Evolutionary conservation across 2,329 filamentous ascomycete genomes (phyloP).

Genomic region (Aspergillus hortae): DNA sequence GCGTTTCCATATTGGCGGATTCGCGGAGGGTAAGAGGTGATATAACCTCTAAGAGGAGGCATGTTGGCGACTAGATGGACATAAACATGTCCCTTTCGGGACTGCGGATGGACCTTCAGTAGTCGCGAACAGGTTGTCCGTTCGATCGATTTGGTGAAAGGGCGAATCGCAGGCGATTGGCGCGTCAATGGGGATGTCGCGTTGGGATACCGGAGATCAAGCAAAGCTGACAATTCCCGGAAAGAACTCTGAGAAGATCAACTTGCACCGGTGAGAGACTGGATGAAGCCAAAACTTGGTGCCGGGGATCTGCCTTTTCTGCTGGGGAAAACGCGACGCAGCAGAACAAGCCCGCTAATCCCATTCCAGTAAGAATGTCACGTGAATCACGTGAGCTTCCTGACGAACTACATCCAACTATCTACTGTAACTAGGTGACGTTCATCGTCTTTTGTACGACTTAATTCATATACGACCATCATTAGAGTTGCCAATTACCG

Average conservation of each 20-base stretch:
- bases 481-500: too few relatives aligned
- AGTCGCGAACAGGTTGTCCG: conserved; percentile 17
- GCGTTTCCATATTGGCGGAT: conserved; percentile 89
- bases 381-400: conserved; percentile 22
- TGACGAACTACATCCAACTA: too few relatives aligned
- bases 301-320: conserved; percentile 12
- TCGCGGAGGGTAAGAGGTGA: conserved; percentile 87
- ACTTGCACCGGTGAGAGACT: neutral
- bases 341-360: conserved; percentile 20
- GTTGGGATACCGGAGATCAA: neutral
- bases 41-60: conserved; percentile 75
- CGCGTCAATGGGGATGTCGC: neutral
- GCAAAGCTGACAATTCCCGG: neutral
- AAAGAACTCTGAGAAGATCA: neutral
- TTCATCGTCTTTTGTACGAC: too few relatives aligned
- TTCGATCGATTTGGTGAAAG: conserved; percentile 1
- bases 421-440: too few relatives aligned
- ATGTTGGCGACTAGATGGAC: conserved; percentile 37
- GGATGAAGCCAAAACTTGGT: too few relatives aligned
- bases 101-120: conserved; percentile 10
- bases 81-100: conserved; percentile 34
- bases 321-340: conserved; percentile 9
- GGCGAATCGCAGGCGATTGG: neutral
- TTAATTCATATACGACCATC: too few relatives aligned
- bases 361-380: conserved; percentile 14